These are phyloP conservation scores for Jasminum sambac DNA, from an alignment of 257 asterid genomes.

Conservation along the genomic window DNA sequence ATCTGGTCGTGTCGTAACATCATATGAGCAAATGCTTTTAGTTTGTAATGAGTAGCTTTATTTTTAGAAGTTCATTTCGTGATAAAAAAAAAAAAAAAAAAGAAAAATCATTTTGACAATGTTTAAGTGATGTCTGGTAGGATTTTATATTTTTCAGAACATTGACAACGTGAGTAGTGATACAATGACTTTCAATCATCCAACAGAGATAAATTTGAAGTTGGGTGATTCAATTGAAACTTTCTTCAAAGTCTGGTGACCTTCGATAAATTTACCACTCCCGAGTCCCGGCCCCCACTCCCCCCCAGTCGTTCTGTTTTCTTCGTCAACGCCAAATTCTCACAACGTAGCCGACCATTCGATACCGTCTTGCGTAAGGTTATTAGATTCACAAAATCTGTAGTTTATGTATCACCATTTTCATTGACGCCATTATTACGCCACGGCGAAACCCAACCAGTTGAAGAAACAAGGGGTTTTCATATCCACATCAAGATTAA, in stretches of 20 bases:
- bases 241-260: neutral
- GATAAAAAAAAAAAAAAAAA: too few species aligned
- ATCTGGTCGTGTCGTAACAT: neutral
- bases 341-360: neutral
- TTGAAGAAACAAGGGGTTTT: slow-evolving; percentile 2
- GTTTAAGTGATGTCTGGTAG: too few species aligned
- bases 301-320: neutral
- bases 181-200: too few species aligned
- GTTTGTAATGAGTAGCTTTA: neutral
- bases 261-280: neutral
- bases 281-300: neutral
- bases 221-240: too few species aligned
- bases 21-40: neutral
- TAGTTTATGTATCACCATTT: neutral
- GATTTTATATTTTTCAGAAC: too few species aligned
- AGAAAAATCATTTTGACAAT: too few species aligned
- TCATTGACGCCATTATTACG: slow-evolving; percentile 7
- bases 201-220: too few species aligned
- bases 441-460: slow-evolving; percentile 10
- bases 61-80: too few species aligned
- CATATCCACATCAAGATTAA: slow-evolving; percentile 25
- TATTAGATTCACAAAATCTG: neutral
- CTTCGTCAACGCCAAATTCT: neutral
- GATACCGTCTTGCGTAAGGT: neutral
- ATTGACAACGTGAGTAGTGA: too few species aligned